Percentiles rank a stretch among this genome's conserved stretches.
Evolutionary conservation across 2,329 filamentous ascomycete genomes (phyloP).

Genomic region (Colletotrichum aenigma): DNA sequence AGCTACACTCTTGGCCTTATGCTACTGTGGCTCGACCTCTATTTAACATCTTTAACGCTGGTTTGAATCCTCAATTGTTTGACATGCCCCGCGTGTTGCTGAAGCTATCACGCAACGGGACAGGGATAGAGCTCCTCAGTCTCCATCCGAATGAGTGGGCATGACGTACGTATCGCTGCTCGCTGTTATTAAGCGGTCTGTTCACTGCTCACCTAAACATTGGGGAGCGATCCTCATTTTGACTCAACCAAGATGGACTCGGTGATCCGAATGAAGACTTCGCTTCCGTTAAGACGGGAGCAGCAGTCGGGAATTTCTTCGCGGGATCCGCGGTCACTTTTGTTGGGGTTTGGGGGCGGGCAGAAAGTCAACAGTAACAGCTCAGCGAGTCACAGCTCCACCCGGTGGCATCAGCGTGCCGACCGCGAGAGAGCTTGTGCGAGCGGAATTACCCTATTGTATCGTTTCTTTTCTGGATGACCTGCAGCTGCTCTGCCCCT

Average conservation of each 20-base stretch:
- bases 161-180: not conserved
- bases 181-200: not conserved
- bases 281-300: not conserved
- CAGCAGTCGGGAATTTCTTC: not conserved
- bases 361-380: not conserved
- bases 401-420: not conserved
- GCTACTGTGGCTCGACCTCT: too few species aligned
- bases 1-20: too few species aligned
- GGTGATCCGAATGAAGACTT: not conserved
- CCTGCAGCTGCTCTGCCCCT: not conserved
- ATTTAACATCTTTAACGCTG: too few species aligned
- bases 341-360: not conserved
- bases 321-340: not conserved
- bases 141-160: not conserved
- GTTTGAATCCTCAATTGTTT: not conserved
- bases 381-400: not conserved
- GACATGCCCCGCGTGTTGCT: not conserved
- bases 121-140: not conserved
- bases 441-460: slow-evolving; percentile 2
- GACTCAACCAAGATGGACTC: not conserved
- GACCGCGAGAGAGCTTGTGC: not conserved
- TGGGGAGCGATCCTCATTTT: not conserved
- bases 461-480: slow-evolving; percentile 16
- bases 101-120: not conserved
- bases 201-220: not conserved